These are phyloP conservation scores for Sugiyamaella xylanicola DNA, from an alignment of 1,139 yeast species.

Conservation along the genomic window DNA sequence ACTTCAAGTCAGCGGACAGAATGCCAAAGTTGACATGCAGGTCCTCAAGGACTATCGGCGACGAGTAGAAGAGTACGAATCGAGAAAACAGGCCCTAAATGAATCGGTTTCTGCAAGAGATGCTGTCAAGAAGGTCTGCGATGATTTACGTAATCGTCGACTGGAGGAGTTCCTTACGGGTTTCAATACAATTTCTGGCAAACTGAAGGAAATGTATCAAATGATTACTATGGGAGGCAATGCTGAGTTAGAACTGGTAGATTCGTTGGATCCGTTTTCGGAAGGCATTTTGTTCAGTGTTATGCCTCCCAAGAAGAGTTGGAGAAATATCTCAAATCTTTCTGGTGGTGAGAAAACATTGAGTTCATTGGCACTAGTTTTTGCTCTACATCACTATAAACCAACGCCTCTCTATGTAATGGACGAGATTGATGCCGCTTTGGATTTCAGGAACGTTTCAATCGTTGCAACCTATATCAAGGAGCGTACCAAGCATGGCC, in stretches of 20 bases:
- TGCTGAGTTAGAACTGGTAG: conserved; percentile 95
- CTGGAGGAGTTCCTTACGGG: conserved; percentile 93
- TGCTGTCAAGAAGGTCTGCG: conserved; percentile 60
- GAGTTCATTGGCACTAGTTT: conserved; percentile 91
- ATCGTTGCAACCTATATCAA: conserved; percentile 97
- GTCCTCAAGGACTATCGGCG: conserved; percentile 74
- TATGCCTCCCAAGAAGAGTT: conserved; percentile 98
- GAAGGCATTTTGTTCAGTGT: conserved; percentile 97
- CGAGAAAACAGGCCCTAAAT: conserved; percentile 67
- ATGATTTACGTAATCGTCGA: conserved; percentile 71
- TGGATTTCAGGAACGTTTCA: conserved; percentile 94
- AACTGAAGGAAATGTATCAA: conserved; percentile 95
- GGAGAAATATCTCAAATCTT: conserved; percentile 92
- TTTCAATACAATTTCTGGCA: conserved; percentile 79
- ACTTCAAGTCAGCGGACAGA: conserved; percentile 59
- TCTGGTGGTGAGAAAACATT: conserved; percentile 98
- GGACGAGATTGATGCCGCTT: conserved; percentile 99
- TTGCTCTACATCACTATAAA: conserved; percentile 93
- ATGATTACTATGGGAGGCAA: conserved; percentile 99
- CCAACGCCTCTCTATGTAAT: conserved; percentile 98
- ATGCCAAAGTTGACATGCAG: conserved; percentile 69
- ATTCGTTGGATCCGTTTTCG: conserved; percentile 94
- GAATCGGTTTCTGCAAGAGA: conserved; percentile 70
- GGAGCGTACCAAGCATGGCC: conserved; percentile 94
- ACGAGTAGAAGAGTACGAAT: conserved; percentile 63